These are phyloP conservation scores for Fulvia fulva DNA, from an alignment of 2,329 filamentous ascomycete species.

Conservation along the genomic window DNA sequence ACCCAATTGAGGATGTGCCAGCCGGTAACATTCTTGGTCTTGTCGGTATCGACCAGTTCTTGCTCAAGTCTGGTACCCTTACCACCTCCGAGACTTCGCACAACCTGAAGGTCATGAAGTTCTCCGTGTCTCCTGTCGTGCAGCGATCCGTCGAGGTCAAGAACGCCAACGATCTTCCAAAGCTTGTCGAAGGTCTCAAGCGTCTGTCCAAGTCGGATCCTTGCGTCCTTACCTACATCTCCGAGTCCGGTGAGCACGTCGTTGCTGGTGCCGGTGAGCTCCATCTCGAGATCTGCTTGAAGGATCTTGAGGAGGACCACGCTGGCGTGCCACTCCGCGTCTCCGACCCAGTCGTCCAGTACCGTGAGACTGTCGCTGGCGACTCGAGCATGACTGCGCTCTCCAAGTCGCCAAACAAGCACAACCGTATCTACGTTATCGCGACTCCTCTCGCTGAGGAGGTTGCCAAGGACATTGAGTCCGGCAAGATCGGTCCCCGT, in stretches of 20 bases:
- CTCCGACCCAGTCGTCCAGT: slow-evolving; percentile 96
- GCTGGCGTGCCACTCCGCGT: slow-evolving; percentile 96
- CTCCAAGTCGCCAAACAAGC: slow-evolving; percentile 99
- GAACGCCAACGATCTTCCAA: slow-evolving; percentile 99
- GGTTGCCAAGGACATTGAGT: slow-evolving; percentile 82
- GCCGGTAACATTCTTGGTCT: slow-evolving; percentile 99
- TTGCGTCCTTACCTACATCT: slow-evolving; percentile 88
- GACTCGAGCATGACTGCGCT: slow-evolving; percentile 92
- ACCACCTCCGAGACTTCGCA: slow-evolving; percentile 95
- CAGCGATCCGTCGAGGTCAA: slow-evolving; percentile 98
- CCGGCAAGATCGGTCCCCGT: slow-evolving; percentile 86
- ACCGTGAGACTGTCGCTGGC: slow-evolving; percentile 88
- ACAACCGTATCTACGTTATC: slow-evolving; percentile 98
- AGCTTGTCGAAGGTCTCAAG: slow-evolving; percentile 99
- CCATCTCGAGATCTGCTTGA: slow-evolving; percentile 99
- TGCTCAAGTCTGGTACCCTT: slow-evolving; percentile 99
- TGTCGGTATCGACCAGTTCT: slow-evolving; percentile 99
- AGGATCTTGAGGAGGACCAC: slow-evolving; percentile 99
- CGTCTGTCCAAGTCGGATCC: slow-evolving; percentile 99
- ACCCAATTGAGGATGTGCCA: slow-evolving; percentile 98
- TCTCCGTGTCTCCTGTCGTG: slow-evolving; percentile 98
- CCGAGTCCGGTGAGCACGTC: slow-evolving; percentile 94
- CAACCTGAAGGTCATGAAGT: slow-evolving; percentile 99
- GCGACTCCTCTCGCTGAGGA: slow-evolving; percentile 91
- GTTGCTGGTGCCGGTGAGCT: slow-evolving; percentile 99